Percentiles rank a stretch among this genome's conserved stretches.
These are phyloP conservation scores for Proliferodiscus dingleyae DNA, from an alignment of 2,329 filamentous ascomycete species.

Conservation along the genomic window DNA sequence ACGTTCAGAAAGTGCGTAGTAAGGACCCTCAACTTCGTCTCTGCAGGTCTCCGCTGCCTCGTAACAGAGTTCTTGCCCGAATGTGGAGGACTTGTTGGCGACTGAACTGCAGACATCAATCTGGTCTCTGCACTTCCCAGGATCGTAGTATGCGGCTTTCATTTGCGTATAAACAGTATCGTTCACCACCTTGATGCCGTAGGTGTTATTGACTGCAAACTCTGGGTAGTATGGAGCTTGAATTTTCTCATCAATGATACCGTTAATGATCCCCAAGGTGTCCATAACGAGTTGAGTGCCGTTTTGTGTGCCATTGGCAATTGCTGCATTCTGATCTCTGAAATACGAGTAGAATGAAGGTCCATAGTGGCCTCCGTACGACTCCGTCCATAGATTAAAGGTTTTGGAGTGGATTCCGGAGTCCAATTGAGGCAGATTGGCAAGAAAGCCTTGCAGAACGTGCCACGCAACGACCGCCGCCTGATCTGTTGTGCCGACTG, in stretches of 20 bases:
- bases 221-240: constrained; percentile 37
- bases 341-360: constrained; percentile 51
- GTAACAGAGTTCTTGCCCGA: background rate
- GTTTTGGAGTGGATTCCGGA: constrained; percentile 38
- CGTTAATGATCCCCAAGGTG: constrained; percentile 64
- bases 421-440: constrained; percentile 1
- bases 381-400: constrained; percentile 60
- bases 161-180: background rate
- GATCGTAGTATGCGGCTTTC: constrained; percentile 2
- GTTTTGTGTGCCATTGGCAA: constrained; percentile 41
- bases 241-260: constrained; percentile 56
- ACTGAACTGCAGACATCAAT: background rate
- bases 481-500: constrained; percentile 8
- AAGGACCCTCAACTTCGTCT: background rate
- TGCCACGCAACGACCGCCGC: constrained; percentile 24
- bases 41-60: background rate
- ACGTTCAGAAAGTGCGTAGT: background rate
- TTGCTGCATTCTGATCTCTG: constrained; percentile 55
- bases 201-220: constrained; percentile 38
- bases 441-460: constrained; percentile 38
- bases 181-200: constrained; percentile 39
- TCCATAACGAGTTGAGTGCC: constrained; percentile 44
- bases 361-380: constrained; percentile 64
- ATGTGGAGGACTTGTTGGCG: background rate
- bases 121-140: constrained; percentile 1